phyloP scores from a whole-genome alignment of 176 grass and related monocot species.

The Paspalum vaginatum region DNA sequence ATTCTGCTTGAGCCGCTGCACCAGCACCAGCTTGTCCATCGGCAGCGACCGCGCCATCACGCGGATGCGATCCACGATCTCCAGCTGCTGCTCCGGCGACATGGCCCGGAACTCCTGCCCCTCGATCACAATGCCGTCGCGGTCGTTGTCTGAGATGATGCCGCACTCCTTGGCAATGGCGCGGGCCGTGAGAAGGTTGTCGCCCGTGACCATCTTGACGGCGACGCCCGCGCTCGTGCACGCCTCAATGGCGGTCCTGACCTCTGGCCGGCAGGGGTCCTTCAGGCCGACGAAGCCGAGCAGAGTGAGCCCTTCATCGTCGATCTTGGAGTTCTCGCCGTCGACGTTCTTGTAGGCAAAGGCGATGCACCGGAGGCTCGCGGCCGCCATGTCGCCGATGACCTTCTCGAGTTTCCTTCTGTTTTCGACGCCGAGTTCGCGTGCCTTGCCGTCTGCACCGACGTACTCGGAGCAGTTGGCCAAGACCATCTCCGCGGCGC shows the following conservation, averaged over 20 bases:
- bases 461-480: conserved; percentile 51
- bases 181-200: conserved; percentile 82
- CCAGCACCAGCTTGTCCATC: conserved; percentile 68
- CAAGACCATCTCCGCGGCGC: conserved; percentile 83
- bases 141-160: conserved; percentile 43
- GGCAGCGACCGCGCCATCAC: conserved; percentile 70
- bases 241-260: conserved; percentile 53
- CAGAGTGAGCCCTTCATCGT: conserved; percentile 57
- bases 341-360: conserved; percentile 69
- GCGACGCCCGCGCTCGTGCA: conserved; percentile 61
- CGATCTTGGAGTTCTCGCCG: conserved; percentile 35
- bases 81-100: conserved; percentile 50
- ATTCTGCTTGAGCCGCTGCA: conserved; percentile 76
- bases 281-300: conserved; percentile 81
- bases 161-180: conserved; percentile 84
- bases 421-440: conserved; percentile 30
- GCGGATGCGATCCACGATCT: conserved; percentile 57
- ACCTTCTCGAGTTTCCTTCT: conserved; percentile 53
- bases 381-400: conserved; percentile 62
- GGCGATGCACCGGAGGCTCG: conserved; percentile 74
- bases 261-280: conserved; percentile 82
- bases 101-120: conserved; percentile 76
- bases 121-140: conserved; percentile 55
- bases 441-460: conserved; percentile 26
- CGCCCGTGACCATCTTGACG: conserved; percentile 94